Base-by-base conservation (phyloP, 768 basidiomycete genomes). In the Hypsizygus marmoreus region DNA sequence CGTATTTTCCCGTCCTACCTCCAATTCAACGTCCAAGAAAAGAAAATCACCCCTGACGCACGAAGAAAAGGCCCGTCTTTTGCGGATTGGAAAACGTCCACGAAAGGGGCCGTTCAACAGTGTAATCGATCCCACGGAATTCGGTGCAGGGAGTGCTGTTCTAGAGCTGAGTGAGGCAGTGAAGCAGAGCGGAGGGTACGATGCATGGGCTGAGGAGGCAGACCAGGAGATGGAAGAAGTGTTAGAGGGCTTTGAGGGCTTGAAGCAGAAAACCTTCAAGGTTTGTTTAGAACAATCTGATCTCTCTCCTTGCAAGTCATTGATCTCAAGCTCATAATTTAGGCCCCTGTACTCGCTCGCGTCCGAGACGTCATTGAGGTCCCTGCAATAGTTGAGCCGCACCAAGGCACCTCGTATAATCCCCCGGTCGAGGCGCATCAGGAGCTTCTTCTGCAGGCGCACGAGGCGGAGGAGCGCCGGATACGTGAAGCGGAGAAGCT, bases 401-500 rank as follows among this genome's bases (percentile, higher is more conserved):
- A 90, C 53, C 81, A 81, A 24, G 94, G 94, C 14, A 79, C 86
- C 3, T 94, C 91, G 13, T 97, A 97, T 62, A 97, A 97, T 61
- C 94, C 94, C 0, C 81, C 83, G 0, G 80, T 77, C 1, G 73
- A 79, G 3, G 81, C 85, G 0, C 89, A 95, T 55, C 77, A 80
- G 39, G 80, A 81, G 38, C 78, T 95, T 4, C 61, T 97, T 16
- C 67, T 76, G 10, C 66, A 77, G 40, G 94, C 92, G 0, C 76
- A 82, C 40, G 76, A 81, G 48, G 62, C 75, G 11, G 94, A 94
- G 64, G 76, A 77, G 55, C 75, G 74, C 36, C 75, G 76, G 32
- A 59, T 82, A 30, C 69, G 68, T 19, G 76, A 82, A 45, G 76
- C 73, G 1, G 79, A 75, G 41, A 78, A 76, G 58, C 65, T 81